Conservation (phyloP, 2,329 filamentous ascomycete species). For the Neobulgaria alba region DNA sequence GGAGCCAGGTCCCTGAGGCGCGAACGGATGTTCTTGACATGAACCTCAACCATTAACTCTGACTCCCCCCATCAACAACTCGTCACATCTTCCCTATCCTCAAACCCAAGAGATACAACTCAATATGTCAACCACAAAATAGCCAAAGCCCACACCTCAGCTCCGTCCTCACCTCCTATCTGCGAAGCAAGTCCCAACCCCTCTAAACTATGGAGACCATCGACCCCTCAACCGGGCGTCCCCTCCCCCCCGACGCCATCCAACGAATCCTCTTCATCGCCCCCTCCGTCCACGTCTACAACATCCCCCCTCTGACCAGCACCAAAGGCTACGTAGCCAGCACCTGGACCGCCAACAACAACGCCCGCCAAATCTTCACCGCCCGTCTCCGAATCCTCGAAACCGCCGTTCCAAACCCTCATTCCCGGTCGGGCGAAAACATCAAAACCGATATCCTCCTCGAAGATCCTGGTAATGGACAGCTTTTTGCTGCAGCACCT, state of each 20-base stretch:
- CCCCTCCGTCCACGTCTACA: conserved; percentile 72
- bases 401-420: conserved; percentile 46
- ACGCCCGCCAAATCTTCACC: conserved; percentile 72
- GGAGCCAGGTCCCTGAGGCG: too few relatives aligned
- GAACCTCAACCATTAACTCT: too few relatives aligned
- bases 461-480: conserved; percentile 63
- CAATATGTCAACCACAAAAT: too few relatives aligned
- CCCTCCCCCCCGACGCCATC: conserved; percentile 67
- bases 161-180: too few relatives aligned
- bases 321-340: conserved; percentile 73
- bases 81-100: too few relatives aligned
- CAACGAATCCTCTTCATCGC: conserved; percentile 77
- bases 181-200: too few relatives aligned
- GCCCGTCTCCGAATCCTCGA: conserved; percentile 72
- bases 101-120: too few relatives aligned
- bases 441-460: conserved; percentile 70
- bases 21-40: too few relatives aligned
- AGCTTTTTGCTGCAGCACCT: conserved; percentile 76
- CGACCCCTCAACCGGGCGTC: conserved; percentile 62
- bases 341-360: conserved; percentile 64
- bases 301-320: conserved; percentile 70
- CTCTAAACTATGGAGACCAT: conserved; percentile 32
- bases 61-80: too few relatives aligned
- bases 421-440: conserved; percentile 34
- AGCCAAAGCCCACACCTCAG: too few relatives aligned